Evolutionary conservation across 169 alveolate species (phyloP), one percentile per base, ranked within the genome.

Genomic region (Neospora caninum): DNA sequence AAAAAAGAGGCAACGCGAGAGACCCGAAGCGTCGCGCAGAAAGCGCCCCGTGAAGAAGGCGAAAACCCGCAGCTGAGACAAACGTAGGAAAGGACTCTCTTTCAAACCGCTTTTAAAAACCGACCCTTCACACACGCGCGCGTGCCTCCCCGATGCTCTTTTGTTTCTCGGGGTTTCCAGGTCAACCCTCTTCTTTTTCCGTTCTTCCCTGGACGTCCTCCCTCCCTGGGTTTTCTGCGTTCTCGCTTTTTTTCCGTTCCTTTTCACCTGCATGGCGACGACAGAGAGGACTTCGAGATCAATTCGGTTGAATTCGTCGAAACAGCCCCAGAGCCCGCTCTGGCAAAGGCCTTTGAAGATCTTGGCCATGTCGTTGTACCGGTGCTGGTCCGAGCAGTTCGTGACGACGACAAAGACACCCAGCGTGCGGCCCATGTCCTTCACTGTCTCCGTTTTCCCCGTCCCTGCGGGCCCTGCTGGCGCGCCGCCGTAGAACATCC

Each of bases 391-490:
- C 70, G 99, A 98, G 97, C 99, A 98, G 97, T 98, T 98, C 45
- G 99, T 98, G 82, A 98, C 99, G 54, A 98, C 99, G 95, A 98
- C 99, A 96, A 97, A 98, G n/a, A 97, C 98, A 64, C 99, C 99
- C 94, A 98, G 96, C 7, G 99, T 97, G 91, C 99, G 96, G 83
- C 99, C 99, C 98, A 98, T 97, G 96, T 98, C 99, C 95, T 98
- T 98, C 78, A 98, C 99, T 39, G 99, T 98, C 96, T 98, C 99
- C 70, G 99, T 98, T 97, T 98, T 98, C 34, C 99, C 99, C 4
- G 99, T 98, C 9, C 99, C 99, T 10, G 99, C 99, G 27, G 99
- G 99, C 2, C 99, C 99, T 6, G 99, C 99, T 9, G 99, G 99
- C 41, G 99, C 99, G 69, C 99, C 99, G 42, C 99, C 99, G 96